Evolutionary conservation across 2,329 filamentous ascomycete species (phyloP).

Genomic region (Hypoxylon rubiginosum): DNA sequence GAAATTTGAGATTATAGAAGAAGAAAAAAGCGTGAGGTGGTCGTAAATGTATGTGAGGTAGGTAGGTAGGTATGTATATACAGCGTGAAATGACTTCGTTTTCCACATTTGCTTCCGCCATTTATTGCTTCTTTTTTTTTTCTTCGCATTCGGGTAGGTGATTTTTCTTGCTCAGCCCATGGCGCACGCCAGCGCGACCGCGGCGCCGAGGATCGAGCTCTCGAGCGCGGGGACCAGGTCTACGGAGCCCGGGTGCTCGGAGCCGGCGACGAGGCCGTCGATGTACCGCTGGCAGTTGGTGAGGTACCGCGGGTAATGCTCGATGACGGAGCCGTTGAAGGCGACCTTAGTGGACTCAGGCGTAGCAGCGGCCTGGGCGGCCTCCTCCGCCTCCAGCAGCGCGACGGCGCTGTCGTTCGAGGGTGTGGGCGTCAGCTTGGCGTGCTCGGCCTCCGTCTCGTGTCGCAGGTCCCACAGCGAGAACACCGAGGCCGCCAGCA

Average conservation of each 20-base stretch:
- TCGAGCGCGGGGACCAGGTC: constrained; percentile 78
- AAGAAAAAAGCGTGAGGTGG: not conserved
- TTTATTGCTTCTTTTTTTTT: not conserved
- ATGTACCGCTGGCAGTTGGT: constrained; percentile 73
- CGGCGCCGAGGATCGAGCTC: constrained; percentile 81
- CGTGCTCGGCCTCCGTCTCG: constrained; percentile 59
- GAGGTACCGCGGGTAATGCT: constrained; percentile 80
- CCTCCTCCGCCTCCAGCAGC: constrained; percentile 45
- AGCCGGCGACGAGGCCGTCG: constrained; percentile 66
- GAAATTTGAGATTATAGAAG: constrained; percentile 1
- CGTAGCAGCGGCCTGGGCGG: constrained; percentile 51
- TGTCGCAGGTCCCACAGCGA: constrained; percentile 70
- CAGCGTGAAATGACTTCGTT: constrained; percentile 10
- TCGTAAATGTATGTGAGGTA: not conserved
- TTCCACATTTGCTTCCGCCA: not conserved
- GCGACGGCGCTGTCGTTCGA: constrained; percentile 50
- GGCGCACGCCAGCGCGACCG: constrained; percentile 73
- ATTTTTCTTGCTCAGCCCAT: constrained; percentile 25
- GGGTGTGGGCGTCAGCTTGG: constrained; percentile 13
- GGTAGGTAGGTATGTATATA: constrained; percentile 25
- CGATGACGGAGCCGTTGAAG: constrained; percentile 84
- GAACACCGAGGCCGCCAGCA: constrained; percentile 71
- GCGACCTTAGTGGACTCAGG: constrained; percentile 69
- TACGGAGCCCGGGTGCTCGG: constrained; percentile 60
- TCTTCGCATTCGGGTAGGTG: too few relatives aligned